Evolutionary conservation across 176 grass and related monocot genomes (phyloP), one percentile per base, ranked within the genome.

Genomic region (Hordeum marinum): DNA sequence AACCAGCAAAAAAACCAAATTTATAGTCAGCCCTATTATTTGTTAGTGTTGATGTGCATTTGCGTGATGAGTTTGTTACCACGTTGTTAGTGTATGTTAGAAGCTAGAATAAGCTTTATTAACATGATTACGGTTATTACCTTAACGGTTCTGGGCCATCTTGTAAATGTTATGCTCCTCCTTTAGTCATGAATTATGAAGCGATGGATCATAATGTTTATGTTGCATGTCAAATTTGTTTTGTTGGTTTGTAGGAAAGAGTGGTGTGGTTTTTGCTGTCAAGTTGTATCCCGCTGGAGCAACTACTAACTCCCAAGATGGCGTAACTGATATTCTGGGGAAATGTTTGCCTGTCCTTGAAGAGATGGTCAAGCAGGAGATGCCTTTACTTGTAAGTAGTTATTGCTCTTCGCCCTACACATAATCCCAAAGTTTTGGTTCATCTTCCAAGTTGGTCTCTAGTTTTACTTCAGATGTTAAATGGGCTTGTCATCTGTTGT

Each of bases 261-360:
- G 96, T 45, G 96, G 93, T 54, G 79, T 89, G 6, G 83, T 98
- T 46, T 92, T 89, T 76, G 90, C 89, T 64, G 91, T 98, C 27
- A 98, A 98, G 84, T 34, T 98, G 42, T 96, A 98, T 86, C 96
- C 96, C 84, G 93, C 93, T 46, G 91, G 93, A 81, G 96, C 91
- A 85, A 98, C 93, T 52, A 98, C 96, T 8, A 98, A 98, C 87
- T 98, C 96, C 72, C 93, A 95, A 90, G 90, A 98, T 64, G 93
- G 93, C 3, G 96, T 98, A 48, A 96, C 93, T 48, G 89, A 94
- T 88, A 81, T 98, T 66, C 80, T 93, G 74, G 93, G 88, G 50
- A 95, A 98, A 43, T 98, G 96, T 62, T 77, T 95, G 65, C 90
- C 90, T 72, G 91, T 98, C 24, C 85, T 98, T 10, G 96, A 96